phyloP scores from a whole-genome alignment of 768 basidiomycete species.

The Amanita thiersii region DNA sequence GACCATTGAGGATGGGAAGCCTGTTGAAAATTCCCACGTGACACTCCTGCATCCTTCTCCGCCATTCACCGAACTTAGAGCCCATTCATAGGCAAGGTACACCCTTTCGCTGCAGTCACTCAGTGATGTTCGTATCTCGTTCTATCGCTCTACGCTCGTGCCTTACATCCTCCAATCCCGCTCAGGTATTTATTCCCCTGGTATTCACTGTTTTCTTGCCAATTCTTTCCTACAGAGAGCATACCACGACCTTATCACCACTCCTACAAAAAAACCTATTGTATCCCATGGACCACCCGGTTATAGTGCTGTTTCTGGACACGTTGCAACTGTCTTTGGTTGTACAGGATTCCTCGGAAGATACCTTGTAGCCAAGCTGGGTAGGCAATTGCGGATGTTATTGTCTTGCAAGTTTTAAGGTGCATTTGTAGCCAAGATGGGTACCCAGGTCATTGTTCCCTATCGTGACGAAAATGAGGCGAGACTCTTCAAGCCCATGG shows the following conservation, averaged over 20 bases:
- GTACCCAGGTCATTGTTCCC: conserved; percentile 90
- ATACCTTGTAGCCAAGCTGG: conserved; percentile 91
- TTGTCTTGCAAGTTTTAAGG: conserved; percentile 6
- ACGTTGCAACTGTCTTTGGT: conserved; percentile 94
- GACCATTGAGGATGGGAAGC: conserved; percentile 42
- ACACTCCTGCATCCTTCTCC: conserved; percentile 25
- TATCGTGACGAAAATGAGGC: conserved; percentile 95
- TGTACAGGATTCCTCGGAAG: conserved; percentile 92
- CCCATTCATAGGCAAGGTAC: conserved; percentile 14
- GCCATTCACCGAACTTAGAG: conserved; percentile 33
- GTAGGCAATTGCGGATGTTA: conserved; percentile 32
- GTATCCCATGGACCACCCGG: conserved; percentile 74
- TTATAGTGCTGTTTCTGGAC: conserved; percentile 83
- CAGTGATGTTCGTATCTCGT: conserved; percentile 36
- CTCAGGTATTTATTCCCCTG: conserved; percentile 26
- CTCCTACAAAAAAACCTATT: conserved; percentile 56
- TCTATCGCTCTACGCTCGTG: conserved; percentile 45
- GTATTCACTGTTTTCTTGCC: conserved; percentile 29
- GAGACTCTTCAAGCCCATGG: conserved; percentile 84
- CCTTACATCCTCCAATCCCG: conserved; percentile 22
- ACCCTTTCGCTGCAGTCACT: conserved; percentile 15
- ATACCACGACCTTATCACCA: conserved; percentile 61
- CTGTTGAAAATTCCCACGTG: conserved; percentile 20
- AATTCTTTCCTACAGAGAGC: conserved; percentile 44
- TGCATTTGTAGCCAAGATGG: conserved; percentile 53